These are phyloP conservation scores for Candida koratica DNA, from an alignment of 805 yeast genomes.

Conservation along the genomic window DNA sequence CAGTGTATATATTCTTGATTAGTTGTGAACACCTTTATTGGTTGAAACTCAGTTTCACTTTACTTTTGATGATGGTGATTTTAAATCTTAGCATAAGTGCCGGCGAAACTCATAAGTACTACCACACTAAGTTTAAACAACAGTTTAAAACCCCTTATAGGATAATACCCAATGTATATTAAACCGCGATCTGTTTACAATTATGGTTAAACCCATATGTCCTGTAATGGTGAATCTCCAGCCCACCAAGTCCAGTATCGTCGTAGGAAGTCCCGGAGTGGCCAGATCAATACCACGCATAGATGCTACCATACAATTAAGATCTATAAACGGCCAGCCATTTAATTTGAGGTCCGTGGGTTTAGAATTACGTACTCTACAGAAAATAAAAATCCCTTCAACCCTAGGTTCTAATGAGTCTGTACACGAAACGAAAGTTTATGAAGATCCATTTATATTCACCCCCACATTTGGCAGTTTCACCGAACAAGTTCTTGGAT, in stretches of 20 bases:
- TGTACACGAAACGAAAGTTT: conserved; percentile 30
- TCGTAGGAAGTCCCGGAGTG: conserved; percentile 68
- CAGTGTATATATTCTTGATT: conserved; percentile 23
- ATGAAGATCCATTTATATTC: conserved; percentile 32
- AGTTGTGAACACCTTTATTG: conserved; percentile 16
- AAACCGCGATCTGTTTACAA: neutral
- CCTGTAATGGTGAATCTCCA: conserved; percentile 39
- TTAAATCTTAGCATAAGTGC: conserved; percentile 56
- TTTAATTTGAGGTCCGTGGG: conserved; percentile 47
- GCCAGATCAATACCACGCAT: conserved; percentile 57
- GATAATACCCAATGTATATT: conserved; percentile 34
- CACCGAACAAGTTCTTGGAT: conserved; percentile 41
- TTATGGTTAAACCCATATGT: conserved; percentile 13
- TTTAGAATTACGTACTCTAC: conserved; percentile 47
- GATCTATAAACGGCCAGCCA: conserved; percentile 48
- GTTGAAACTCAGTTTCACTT: conserved; percentile 20
- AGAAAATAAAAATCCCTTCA: conserved; percentile 42
- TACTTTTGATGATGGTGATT: conserved; percentile 31
- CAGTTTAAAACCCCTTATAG: conserved; percentile 28
- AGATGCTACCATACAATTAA: conserved; percentile 52
- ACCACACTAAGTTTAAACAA: conserved; percentile 29
- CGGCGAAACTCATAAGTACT: conserved; percentile 47
- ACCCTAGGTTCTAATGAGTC: conserved; percentile 35
- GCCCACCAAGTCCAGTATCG: conserved; percentile 50
- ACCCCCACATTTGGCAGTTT: conserved; percentile 39